These are phyloP conservation scores for Helenozyma rhizophorensis DNA, from an alignment of 805 yeast genomes.

Conservation along the genomic window DNA sequence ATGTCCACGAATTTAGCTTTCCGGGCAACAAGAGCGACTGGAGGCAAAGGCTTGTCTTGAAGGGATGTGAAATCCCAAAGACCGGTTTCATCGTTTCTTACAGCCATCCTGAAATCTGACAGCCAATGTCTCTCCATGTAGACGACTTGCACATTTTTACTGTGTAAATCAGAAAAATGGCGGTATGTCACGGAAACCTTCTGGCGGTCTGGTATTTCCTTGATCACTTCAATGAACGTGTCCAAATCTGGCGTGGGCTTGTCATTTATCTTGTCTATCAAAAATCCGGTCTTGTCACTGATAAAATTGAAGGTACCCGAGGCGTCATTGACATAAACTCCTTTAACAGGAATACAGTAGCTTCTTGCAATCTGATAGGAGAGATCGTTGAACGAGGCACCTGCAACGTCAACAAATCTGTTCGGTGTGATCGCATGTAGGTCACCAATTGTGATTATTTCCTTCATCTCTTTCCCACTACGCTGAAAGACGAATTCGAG, in stretches of 20 bases:
- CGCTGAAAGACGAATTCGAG: conserved; percentile 46
- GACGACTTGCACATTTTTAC: conserved; percentile 61
- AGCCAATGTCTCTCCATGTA: conserved; percentile 86
- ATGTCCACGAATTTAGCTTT: conserved; percentile 67
- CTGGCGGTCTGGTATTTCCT: conserved; percentile 67
- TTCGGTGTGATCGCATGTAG: conserved; percentile 80
- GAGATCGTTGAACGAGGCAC: conserved; percentile 80
- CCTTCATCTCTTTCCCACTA: conserved; percentile 57
- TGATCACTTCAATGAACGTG: conserved; percentile 74
- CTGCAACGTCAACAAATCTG: conserved; percentile 75
- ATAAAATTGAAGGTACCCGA: conserved; percentile 70
- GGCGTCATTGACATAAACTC: conserved; percentile 76
- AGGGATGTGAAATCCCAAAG: conserved; percentile 50
- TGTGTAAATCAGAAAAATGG: conserved; percentile 76
- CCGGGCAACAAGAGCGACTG: conserved; percentile 48
- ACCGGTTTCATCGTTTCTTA: conserved; percentile 53
- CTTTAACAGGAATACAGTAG: conserved; percentile 77
- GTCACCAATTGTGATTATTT: conserved; percentile 60
- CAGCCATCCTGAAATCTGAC: conserved; percentile 63
- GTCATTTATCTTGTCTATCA: conserved; percentile 74
- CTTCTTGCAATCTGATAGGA: conserved; percentile 87
- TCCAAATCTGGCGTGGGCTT: conserved; percentile 70
- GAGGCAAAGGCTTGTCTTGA: conserved; percentile 60
- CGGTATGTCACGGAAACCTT: conserved; percentile 69
- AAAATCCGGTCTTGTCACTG: conserved; percentile 69